A percentile compares a stretch with the other conserved stretches of the same genome.
Evolutionary conservation across 2,329 filamentous ascomycete species (phyloP).

Genomic region (Clonostachys rhizophaga): DNA sequence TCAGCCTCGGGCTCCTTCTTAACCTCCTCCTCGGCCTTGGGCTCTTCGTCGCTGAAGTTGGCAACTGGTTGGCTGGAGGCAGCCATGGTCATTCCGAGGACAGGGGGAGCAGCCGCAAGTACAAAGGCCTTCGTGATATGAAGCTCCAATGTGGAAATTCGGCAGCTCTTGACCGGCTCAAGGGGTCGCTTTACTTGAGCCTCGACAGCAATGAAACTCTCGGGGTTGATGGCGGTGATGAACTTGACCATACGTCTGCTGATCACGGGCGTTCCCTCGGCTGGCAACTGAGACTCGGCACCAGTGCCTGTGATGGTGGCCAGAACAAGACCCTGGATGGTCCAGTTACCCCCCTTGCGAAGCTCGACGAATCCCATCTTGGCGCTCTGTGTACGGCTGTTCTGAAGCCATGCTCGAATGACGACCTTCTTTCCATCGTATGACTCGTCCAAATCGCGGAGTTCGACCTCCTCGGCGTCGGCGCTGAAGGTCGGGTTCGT

Average conservation of each 20-base stretch:
- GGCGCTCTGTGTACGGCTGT: conserved; percentile 74
- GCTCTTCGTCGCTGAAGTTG: conserved; percentile 55
- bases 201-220: conserved; percentile 80
- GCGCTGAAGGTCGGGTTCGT: conserved; percentile 49
- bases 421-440: conserved; percentile 67
- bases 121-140: conserved; percentile 85
- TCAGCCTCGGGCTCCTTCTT: conserved; percentile 18
- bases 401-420: conserved; percentile 79
- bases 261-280: conserved; percentile 62
- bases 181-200: conserved; percentile 76
- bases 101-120: conserved; percentile 57
- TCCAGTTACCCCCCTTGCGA: conserved; percentile 64
- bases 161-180: conserved; percentile 84
- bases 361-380: conserved; percentile 86
- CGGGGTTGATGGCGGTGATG: conserved; percentile 67
- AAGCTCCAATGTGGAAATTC: conserved; percentile 75
- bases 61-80: conserved; percentile 49
- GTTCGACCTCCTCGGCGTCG: conserved; percentile 50
- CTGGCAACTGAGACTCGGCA: conserved; percentile 19
- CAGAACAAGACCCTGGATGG: conserved; percentile 72
- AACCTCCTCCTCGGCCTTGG: conserved; percentile 32
- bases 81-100: conserved; percentile 53
- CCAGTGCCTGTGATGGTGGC: conserved; percentile 56
- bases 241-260: conserved; percentile 95
- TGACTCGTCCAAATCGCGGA: conserved; percentile 60